Evolutionary conservation across 2,329 filamentous ascomycete species (phyloP), one percentile per base, ranked within the genome.

Genomic region (Arthrobotrys pseudoclavata): DNA sequence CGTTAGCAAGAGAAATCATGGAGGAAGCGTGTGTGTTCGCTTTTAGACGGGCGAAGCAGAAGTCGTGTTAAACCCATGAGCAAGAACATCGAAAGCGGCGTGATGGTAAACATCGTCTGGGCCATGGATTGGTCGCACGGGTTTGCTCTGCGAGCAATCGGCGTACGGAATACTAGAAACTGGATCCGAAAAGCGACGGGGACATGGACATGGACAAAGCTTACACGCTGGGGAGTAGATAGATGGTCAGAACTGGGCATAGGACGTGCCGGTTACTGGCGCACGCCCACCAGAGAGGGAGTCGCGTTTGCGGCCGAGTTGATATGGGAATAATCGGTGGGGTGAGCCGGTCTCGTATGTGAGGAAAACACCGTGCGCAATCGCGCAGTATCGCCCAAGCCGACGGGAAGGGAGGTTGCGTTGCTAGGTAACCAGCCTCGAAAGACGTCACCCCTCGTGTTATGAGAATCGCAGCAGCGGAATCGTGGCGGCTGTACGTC

Each of bases 281-380:
- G 0, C 80, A 83, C 79, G 66, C 84, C 9, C 84, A 83, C 83
- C 80, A 60, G 80, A 34, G 74, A 79, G 69, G 75, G 10, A 81
- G 79, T 37, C 79, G 70, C 70, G 29, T 45, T 42, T 48, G 52
- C 34, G 20, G 15, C 34, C 64, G 40, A 63, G 69, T 42, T 57
- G 55, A 52, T 72, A 75, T 18, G 62, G 75, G 24, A 79, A 79
- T 20, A 40, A n/a, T 79, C 78, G 31, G 71, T 57, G 75, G 79
- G 50, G 20, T 22, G 15, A 12, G n/a, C 9, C 18, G 13, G 31
- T 50, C 34, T n/a, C 37, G 37, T 40, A 40, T 40, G 10, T 40
- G 48, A 20, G n/a, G 29, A 13, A 50, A 31, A 52, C 18, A 24
- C 12, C 53, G 7, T 47, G 37, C 48, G 68, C 37, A 57, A 22